These are phyloP conservation scores for Pseudomonodictys pantanalensis DNA, from an alignment of 495 filamentous ascomycete species.

Conservation along the genomic window DNA sequence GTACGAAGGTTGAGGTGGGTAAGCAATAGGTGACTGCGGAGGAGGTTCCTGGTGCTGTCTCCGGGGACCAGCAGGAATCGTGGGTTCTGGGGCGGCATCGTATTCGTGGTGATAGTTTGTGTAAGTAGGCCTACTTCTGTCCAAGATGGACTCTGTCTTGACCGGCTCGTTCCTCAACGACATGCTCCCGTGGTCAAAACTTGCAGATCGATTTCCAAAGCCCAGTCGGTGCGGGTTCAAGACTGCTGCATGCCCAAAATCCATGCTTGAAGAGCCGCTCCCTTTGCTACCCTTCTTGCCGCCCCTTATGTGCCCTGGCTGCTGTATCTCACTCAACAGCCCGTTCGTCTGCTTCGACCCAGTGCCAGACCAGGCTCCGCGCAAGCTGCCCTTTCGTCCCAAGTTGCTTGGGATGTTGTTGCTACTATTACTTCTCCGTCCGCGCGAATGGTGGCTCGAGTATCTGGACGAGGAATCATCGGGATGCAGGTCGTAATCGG, in stretches of 20 bases:
- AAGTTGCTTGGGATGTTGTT: conserved; percentile 66
- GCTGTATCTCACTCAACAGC: conserved; percentile 20
- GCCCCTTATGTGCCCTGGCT: conserved; percentile 24
- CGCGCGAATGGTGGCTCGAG: conserved; percentile 57
- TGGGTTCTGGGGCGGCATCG: conserved; percentile 88
- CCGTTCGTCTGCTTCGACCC: conserved; percentile 37
- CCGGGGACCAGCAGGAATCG: conserved; percentile 76
- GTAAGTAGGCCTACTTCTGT: conserved; percentile 34
- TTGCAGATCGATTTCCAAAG: conserved; percentile 65
- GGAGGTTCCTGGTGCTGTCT: conserved; percentile 44
- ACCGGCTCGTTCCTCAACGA: conserved; percentile 8
- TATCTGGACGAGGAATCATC: conserved; percentile 63
- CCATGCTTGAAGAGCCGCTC: conserved; percentile 67
- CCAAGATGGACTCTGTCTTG: conserved; percentile 27
- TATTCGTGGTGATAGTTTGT: conserved; percentile 51
- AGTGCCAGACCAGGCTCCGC: conserved; percentile 45
- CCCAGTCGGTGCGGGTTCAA: conserved; percentile 57
- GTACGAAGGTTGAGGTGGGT: conserved; percentile 28
- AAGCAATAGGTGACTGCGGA: conserved; percentile 42
- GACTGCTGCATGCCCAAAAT: conserved; percentile 59
- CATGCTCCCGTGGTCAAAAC: conserved; percentile 66
- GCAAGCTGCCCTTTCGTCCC: conserved; percentile 62
- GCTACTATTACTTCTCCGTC: conserved; percentile 77
- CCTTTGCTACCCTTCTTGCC: conserved; percentile 68
- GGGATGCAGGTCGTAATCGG: conserved; percentile 66